These are phyloP conservation scores for Vanrija pseudolonga DNA, from an alignment of 1,284 basidiomycete genomes.

Conservation along the genomic window DNA sequence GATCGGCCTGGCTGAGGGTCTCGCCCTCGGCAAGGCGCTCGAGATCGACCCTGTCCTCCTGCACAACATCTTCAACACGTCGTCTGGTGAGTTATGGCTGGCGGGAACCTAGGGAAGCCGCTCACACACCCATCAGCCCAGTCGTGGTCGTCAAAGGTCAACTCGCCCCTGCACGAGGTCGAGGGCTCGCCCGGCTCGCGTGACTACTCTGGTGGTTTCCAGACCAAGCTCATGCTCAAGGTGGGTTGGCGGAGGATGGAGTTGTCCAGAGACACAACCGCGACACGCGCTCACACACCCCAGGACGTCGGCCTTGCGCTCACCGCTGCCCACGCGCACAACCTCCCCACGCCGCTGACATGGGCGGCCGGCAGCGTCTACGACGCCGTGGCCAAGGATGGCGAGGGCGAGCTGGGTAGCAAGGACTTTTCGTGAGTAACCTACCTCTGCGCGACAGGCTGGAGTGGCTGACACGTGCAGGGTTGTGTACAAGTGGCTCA, in stretches of 20 bases:
- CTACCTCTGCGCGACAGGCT: neutral
- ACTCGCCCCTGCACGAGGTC: conserved; percentile 38
- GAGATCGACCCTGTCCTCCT: conserved; percentile 37
- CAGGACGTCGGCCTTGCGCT: conserved; percentile 44
- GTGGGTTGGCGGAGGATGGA: conserved; percentile 14
- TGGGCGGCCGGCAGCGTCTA: conserved; percentile 44
- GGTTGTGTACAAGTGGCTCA: conserved; percentile 45
- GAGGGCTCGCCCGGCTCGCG: conserved; percentile 34
- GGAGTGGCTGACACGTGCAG: conserved; percentile 19
- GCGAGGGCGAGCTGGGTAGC: conserved; percentile 28
- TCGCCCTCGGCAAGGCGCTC: conserved; percentile 37
- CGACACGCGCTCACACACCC: neutral
- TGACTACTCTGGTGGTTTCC: conserved; percentile 38
- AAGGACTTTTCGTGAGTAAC: conserved; percentile 41
- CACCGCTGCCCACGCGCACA: conserved; percentile 30
- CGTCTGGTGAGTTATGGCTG: conserved; percentile 25
- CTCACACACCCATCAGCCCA: conserved; percentile 23
- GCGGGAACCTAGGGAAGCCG: neutral
- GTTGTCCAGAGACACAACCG: too few species aligned
- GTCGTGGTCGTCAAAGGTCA: conserved; percentile 44
- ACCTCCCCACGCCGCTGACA: conserved; percentile 38
- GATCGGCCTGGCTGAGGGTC: conserved; percentile 44
- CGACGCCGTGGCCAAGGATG: conserved; percentile 36
- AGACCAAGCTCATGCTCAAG: conserved; percentile 45
- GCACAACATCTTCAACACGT: conserved; percentile 41